A percentile compares a stretch with the other conserved stretches of the same genome.
Evolutionary conservation across 441 rosid genomes (phyloP).

Genomic region (Euphorbia celastroides): DNA sequence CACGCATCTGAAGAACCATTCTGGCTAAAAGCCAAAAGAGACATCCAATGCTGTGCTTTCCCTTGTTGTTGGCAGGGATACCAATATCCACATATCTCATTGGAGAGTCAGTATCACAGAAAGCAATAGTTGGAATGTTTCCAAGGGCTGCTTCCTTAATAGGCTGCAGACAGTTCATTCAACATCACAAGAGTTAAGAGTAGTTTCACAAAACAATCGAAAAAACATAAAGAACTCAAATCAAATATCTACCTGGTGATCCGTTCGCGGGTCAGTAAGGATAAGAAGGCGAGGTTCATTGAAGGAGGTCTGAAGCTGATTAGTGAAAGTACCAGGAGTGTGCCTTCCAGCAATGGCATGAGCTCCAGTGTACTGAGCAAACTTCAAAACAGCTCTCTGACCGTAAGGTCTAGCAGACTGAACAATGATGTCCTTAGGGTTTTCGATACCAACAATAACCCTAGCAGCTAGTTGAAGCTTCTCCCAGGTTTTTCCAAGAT

Average conservation of each 20-base stretch:
- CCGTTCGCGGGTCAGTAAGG: slow-evolving; percentile 90
- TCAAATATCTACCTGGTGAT: slow-evolving; percentile 59
- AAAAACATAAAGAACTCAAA: neutral
- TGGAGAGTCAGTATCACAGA: slow-evolving; percentile 92
- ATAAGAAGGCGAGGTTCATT: slow-evolving; percentile 83
- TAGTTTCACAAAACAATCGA: neutral
- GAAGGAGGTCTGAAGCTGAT: slow-evolving; percentile 83
- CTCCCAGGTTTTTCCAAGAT: slow-evolving; percentile 95
- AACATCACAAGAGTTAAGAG: neutral
- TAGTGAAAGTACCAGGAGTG: slow-evolving; percentile 95
- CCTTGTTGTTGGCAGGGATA: slow-evolving; percentile 93
- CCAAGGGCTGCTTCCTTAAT: slow-evolving; percentile 97
- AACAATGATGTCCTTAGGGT: slow-evolving; percentile 84
- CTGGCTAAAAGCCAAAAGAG: slow-evolving; percentile 92
- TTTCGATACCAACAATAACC: slow-evolving; percentile 83
- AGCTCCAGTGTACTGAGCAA: slow-evolving; percentile 87
- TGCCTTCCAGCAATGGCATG: slow-evolving; percentile 97
- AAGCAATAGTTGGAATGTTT: slow-evolving; percentile 87
- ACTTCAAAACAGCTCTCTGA: slow-evolving; percentile 80
- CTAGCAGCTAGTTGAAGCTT: slow-evolving; percentile 85
- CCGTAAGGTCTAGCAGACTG: slow-evolving; percentile 95
- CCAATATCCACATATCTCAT: slow-evolving; percentile 87
- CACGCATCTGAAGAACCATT: slow-evolving; percentile 97
- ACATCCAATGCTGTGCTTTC: slow-evolving; percentile 93
- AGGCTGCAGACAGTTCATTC: slow-evolving; percentile 45